Base-by-base conservation (phyloP, 306 rosid species). In the Gynostemma pentaphyllum region DNA sequence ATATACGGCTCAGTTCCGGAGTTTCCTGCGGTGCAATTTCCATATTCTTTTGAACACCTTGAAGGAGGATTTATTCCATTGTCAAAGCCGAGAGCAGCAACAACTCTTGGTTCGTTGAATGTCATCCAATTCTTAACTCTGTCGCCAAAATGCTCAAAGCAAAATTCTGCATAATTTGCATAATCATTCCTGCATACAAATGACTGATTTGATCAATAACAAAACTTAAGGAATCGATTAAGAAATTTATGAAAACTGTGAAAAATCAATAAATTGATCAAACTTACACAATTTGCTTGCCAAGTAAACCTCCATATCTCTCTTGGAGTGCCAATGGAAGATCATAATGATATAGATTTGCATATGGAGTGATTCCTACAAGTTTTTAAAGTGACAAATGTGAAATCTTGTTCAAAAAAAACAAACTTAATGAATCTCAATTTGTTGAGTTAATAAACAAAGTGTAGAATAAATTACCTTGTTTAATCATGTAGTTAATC, bases 61-160 rank as follows among this genome's bases (percentile, higher is more conserved):
- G 85, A 96, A 13, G 95, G 97, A 34, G 97, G 96, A 60, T 56
- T 65, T 40, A 75, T 34, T 30, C 97, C 97, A 34, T 79, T 83
- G 55, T 91, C 96, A 72, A 83, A 91, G 7, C 96, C 97, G 74
- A 87, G 89, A 48, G 96, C 91, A 61, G 97, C 95, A 57, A 83
- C 82, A 0, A 87, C 95, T 70, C 95, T 74, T 0, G 97, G 96
- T 60, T 87, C 97, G 28, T 87, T 91, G 16, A 85, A 91, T 9
- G 97, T 87, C 95, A 87, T 83, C 97, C 96, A 91, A 13, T 91
- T 85, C 81, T 87, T 87, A 30, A 91, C 91, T 79, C 96, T 80
- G 70, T 85, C 97, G 55, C 96, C 97, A 41, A 80, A 91, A 12
- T 80, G 78, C 84, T 85, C 86, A 76, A 91, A 91, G 67, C 97